These are phyloP conservation scores for Evernia prunastri DNA, from an alignment of 495 filamentous ascomycete genomes.

Conservation along the genomic window DNA sequence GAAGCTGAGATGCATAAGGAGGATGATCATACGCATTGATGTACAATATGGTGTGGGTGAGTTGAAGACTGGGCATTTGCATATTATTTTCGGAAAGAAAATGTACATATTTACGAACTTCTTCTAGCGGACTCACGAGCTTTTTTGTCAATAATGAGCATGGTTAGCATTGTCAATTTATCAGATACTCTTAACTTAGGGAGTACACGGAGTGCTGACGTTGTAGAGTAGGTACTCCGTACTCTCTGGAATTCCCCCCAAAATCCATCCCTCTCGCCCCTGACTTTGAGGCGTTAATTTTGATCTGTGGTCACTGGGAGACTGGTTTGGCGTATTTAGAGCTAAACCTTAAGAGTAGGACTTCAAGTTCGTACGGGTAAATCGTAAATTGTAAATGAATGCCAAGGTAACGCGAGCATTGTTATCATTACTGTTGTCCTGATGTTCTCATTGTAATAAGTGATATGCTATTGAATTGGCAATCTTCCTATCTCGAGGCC, in stretches of 20 bases:
- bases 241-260: too few species aligned
- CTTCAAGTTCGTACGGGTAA: too few species aligned
- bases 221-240: too few species aligned
- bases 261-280: too few species aligned
- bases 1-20: constrained; percentile 19
- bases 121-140: not conserved
- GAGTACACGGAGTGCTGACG: too few species aligned
- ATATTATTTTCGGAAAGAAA: not conserved
- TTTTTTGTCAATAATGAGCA: not conserved
- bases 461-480: not conserved
- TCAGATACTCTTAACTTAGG: too few species aligned
- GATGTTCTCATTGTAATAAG: not conserved
- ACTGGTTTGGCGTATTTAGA: too few species aligned
- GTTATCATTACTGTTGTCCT: not conserved
- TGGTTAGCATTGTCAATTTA: not conserved
- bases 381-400: too few species aligned
- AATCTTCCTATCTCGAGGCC: not conserved
- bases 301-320: too few species aligned
- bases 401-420: not conserved
- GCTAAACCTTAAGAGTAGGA: too few species aligned
- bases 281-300: too few species aligned
- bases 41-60: not conserved
- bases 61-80: not conserved
- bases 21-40: constrained; percentile 17
- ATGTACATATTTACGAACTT: not conserved